phyloP scores from a whole-genome alignment of 148 eudicot genomes.

The Heliosperma pusillum region DNA sequence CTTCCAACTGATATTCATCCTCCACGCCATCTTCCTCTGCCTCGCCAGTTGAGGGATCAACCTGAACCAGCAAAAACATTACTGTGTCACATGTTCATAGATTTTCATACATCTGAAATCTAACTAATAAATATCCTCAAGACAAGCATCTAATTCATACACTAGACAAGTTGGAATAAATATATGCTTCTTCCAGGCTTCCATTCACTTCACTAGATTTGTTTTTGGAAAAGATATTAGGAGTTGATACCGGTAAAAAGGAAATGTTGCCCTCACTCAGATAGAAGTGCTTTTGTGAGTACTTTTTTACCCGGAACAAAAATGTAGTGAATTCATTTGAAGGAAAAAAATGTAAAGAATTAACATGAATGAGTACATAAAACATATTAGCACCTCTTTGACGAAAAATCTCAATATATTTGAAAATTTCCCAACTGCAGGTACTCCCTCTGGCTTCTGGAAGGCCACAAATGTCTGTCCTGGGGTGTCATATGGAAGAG shows the following conservation, averaged over 20 bases:
- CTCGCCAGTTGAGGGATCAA: conserved; percentile 93
- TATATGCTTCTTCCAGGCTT: no score
- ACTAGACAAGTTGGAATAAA: neutral
- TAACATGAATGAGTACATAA: neutral
- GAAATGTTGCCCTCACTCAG: no score
- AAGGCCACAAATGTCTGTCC: conserved; percentile 92
- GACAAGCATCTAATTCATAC: neutral
- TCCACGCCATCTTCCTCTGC: conserved; percentile 96
- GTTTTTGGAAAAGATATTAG: no score
- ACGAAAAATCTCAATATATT: conserved; percentile 69
- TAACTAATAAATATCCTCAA: neutral
- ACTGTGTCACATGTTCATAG: neutral
- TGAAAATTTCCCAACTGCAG: conserved; percentile 78
- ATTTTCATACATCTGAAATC: neutral
- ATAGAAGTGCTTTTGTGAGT: no score
- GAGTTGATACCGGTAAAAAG: no score
- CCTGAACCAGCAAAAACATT: conserved; percentile 41
- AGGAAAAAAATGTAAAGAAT: no score
- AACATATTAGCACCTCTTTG: conserved; percentile 48
- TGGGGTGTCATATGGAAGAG: conserved; percentile 93
- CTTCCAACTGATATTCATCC: conserved; percentile 96
- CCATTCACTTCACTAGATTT: no score
- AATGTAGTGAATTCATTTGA: no score
- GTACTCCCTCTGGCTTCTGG: conserved; percentile 82
- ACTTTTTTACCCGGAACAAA: no score